Evolutionary conservation across 768 basidiomycete species (phyloP).

Genomic region (Serendipita sp.): DNA sequence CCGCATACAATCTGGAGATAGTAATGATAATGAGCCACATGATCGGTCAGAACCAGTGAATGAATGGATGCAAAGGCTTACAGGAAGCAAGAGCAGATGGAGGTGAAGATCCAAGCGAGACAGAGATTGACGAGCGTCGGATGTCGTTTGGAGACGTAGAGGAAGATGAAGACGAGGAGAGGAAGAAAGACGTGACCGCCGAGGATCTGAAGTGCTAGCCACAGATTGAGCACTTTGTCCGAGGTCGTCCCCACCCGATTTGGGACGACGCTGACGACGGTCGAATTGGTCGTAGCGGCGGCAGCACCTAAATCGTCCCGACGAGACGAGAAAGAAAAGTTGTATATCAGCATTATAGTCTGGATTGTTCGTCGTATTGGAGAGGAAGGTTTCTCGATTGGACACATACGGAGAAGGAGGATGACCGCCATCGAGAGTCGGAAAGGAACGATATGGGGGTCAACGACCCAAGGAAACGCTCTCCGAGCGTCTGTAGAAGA

Average conservation of each 20-base stretch:
- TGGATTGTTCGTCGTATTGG: too few relatives aligned
- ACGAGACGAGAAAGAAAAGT: too few relatives aligned
- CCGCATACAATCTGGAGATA: constrained; percentile 25
- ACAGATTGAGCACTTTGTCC: constrained; percentile 14
- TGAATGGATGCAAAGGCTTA: constrained; percentile 17
- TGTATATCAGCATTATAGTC: too few relatives aligned
- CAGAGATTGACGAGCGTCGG: constrained; percentile 32
- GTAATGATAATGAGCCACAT: background rate
- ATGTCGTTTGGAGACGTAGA: constrained; percentile 26
- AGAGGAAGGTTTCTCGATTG: too few relatives aligned
- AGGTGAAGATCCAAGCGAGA: constrained; percentile 33
- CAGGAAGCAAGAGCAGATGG: constrained; percentile 29
- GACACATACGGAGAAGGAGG: background rate
- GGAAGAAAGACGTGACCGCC: constrained; percentile 31
- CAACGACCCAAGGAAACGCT: background rate
- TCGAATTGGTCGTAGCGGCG: background rate
- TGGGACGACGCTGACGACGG: background rate
- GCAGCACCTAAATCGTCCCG: too few relatives aligned
- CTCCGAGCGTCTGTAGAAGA: background rate
- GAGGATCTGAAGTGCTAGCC: constrained; percentile 32
- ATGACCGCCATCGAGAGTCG: background rate
- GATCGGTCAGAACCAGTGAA: too few relatives aligned
- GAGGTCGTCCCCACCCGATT: background rate
- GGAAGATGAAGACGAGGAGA: constrained; percentile 29
- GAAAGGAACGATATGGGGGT: too few relatives aligned